Evolutionary conservation across 2,329 filamentous ascomycete genomes (phyloP), one percentile per base, ranked within the genome.

Genomic region (Aspergillus ibericus): DNA sequence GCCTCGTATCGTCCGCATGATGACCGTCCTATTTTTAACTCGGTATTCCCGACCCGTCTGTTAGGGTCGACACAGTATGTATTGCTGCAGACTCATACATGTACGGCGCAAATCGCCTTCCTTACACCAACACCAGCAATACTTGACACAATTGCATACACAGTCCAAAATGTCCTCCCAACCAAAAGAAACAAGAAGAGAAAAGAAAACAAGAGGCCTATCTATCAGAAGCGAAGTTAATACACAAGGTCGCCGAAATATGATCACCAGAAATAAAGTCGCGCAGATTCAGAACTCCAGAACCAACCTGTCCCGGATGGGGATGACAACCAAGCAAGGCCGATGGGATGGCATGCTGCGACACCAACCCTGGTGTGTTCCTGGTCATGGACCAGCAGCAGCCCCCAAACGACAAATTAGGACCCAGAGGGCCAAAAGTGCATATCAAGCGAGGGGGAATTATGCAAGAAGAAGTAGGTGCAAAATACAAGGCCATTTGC

Each of bases 181-280:
- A 29, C 20, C 42, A 47, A 47, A 47, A 47, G 13, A 29, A 44
- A 50, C 52, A 50, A 57, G 55, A 56, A 47, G 50, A 40, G 42
- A 63, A 53, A 34, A 47, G 56, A 52, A 58, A 44, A 56, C 44
- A 59, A 38, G 56, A 51, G 48, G 40, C 62, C 47, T 66, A 66
- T 64, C 49, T 52, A 58, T 49, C 35, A 61, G 38, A 51, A 53
- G 42, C 50, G 53, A 56, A 48, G 52, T 40, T 38, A 38, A 61
- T 58, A 58, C 49, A 62, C 50, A 58, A 53, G 49, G 50, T 58
- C 54, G 53, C 53, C 48, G 53, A 53, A 53, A 60, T 44, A 54
- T 46, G 58, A 57, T 59, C 54, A 63, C 50, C 51, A 64, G 56
- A 63, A 65, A 56, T 38, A 48, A 56, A 59, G 48, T 36, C 46